phyloP scores from a whole-genome alignment of 441 rosid genomes.

The Pelargonium australe region DNA sequence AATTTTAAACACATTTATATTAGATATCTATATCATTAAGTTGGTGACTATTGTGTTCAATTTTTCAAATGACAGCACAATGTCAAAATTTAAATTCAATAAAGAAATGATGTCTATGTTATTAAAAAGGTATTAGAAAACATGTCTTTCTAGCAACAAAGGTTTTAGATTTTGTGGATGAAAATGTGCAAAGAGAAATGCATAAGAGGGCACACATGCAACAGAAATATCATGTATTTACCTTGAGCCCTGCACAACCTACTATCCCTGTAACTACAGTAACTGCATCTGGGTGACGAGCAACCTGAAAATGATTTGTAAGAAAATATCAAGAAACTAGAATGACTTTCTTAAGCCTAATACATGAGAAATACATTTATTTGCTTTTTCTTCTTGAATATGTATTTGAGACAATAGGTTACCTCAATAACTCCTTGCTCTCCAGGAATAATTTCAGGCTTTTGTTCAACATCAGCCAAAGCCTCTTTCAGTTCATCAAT shows the following conservation, averaged over 20 bases:
- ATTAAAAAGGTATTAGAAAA: no score
- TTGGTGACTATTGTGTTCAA: background rate
- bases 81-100: no score
- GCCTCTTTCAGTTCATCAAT: slow-evolving; percentile 74
- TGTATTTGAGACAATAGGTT: slow-evolving; percentile 8
- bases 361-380: slow-evolving; percentile 6
- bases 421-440: slow-evolving; percentile 86
- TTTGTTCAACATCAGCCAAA: slow-evolving; percentile 60
- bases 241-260: slow-evolving; percentile 94
- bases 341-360: slow-evolving; percentile 11
- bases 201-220: background rate
- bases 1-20: background rate
- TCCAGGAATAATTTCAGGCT: slow-evolving; percentile 84
- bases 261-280: slow-evolving; percentile 88
- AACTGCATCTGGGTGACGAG: slow-evolving; percentile 85
- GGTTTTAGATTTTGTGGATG: background rate
- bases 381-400: background rate
- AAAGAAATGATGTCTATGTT: no score
- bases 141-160: background rate
- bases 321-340: background rate
- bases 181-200: background rate
- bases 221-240: slow-evolving; percentile 8
- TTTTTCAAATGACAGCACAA: no score
- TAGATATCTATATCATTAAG: background rate
- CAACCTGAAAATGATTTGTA: slow-evolving; percentile 48